A percentile compares a stretch with the other conserved stretches of the same genome.
Conservation (phyloP, 768 basidiomycete species). For the Boletus rubroflammeus region DNA sequence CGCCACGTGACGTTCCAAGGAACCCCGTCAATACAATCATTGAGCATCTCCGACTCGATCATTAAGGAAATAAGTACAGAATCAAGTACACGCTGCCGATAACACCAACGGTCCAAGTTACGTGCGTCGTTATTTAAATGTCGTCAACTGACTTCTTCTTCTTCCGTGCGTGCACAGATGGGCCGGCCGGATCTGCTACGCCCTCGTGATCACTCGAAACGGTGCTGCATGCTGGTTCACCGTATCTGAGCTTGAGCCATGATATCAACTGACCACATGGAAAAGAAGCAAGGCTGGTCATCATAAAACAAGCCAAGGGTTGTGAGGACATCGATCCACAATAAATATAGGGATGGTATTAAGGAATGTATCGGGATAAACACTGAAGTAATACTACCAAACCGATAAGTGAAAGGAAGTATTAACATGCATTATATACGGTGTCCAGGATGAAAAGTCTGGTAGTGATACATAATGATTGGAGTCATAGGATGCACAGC, state of each 20-base stretch:
- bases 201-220: background rate
- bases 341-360: background rate
- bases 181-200: conserved; percentile 3
- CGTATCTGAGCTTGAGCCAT: too few species aligned
- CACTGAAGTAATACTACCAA: background rate
- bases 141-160: background rate
- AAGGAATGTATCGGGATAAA: conserved; percentile 1
- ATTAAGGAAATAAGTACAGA: too few species aligned
- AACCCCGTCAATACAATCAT: too few species aligned
- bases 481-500: background rate
- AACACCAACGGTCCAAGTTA: too few species aligned
- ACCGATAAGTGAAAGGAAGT: background rate
- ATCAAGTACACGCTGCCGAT: background rate
- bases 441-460: background rate
- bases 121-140: background rate
- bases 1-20: background rate
- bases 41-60: too few species aligned
- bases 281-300: background rate
- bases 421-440: background rate
- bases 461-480: conserved; percentile 12
- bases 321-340: background rate
- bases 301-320: too few species aligned
- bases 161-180: background rate
- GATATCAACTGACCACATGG: background rate
- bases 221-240: background rate